A percentile compares a stretch with the other conserved stretches of the same genome.
Conservation (phyloP, 495 filamentous ascomycete species). For the Neurospora sp. region DNA sequence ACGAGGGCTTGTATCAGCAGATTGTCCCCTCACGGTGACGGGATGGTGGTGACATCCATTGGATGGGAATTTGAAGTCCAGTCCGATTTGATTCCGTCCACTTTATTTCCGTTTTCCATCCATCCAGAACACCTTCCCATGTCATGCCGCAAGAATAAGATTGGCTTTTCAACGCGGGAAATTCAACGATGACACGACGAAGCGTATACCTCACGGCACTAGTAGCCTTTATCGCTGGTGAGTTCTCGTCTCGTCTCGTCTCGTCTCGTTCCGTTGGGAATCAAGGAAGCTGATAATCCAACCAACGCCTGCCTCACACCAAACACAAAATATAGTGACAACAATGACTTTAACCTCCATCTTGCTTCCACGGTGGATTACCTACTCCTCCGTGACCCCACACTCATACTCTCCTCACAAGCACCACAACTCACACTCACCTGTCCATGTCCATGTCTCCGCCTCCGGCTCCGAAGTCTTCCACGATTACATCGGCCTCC, state of each 20-base stretch:
- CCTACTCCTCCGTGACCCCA: conserved; percentile 50
- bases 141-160: not conserved
- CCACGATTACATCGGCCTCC: conserved; percentile 67
- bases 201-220: not conserved
- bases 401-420: not conserved
- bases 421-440: not conserved
- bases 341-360: conserved; percentile 67
- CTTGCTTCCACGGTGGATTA: conserved; percentile 69
- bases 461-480: conserved; percentile 34
- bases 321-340: conserved; percentile 45
- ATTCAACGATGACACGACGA: not conserved
- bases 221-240: not conserved
- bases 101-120: not conserved
- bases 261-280: not conserved
- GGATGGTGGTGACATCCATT: not conserved
- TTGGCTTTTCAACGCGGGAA: too few species aligned
- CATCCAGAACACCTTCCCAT: not conserved
- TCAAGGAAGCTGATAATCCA: not conserved
- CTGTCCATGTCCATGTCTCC: not conserved
- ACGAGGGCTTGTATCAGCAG: not conserved
- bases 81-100: not conserved
- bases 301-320: not conserved
- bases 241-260: not conserved
- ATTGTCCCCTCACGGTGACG: not conserved
- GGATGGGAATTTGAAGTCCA: not conserved